Base-by-base conservation (phyloP, 768 basidiomycete genomes). In the Suillus plorans region DNA sequence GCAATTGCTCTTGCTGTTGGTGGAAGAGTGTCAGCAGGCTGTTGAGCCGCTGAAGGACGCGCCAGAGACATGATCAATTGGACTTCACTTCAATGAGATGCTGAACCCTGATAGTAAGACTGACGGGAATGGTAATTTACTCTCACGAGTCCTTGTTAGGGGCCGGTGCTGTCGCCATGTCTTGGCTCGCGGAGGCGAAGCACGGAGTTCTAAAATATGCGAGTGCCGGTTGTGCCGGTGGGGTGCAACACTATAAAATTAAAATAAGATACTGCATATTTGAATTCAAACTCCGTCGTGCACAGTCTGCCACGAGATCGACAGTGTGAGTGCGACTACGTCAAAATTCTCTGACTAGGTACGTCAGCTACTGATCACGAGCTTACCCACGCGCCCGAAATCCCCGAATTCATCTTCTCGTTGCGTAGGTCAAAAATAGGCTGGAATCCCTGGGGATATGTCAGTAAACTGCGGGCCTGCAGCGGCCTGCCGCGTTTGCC, bases 1-100 rank as follows among this genome's bases (percentile, higher is more conserved):
- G 93, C 92, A 62, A 95, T 93, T 47, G 91, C 84, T 60, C 92
- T 84, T 31, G 93, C 94, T 25, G 91, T 90, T n/a, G 89, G 83
- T n/a, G 93, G 93, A 39, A 95, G 84, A 25, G 85, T 87, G 65
- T 92, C 89, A 41, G 86, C 77, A 7, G 77, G 62, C 6, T 70
- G 64, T 67, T 77, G 76, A 37, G 28, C 18, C 16, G 67, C 75
- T 63, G 78, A 73, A 3, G 75, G 70, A 64, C 81, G 78, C 5
- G 58, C 58, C 41, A 59, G 41, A 49, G 82, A 83, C 82, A 83
- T 83, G 68, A 39, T 57, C 56, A 42, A 39, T 50, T 39, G 22
- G 36, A 28, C 18, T 36, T 61, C 9, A 49, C 47, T 25, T n/a
- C 9, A 31, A 28, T 18, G 18, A 57, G 25, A 42, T 42, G 25